Evolutionary conservation across 2,329 filamentous ascomycete genomes (phyloP).

Genomic region (Diplocarpon mali): DNA sequence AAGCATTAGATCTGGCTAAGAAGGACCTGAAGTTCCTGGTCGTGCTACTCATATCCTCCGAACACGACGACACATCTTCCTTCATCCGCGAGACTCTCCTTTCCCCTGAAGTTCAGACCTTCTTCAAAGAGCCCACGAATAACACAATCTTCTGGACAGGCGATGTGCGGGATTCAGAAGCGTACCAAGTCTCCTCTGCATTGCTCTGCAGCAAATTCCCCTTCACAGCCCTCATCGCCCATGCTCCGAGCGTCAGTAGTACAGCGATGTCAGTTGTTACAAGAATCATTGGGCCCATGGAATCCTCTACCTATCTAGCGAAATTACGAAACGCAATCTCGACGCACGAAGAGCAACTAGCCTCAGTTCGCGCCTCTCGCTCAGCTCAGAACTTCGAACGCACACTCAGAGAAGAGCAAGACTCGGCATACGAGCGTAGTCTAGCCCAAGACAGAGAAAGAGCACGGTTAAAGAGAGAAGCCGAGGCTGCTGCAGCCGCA

Average conservation of each 20-base stretch:
- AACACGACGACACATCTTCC: conserved; percentile 80
- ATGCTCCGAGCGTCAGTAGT: conserved; percentile 73
- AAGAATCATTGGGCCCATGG: conserved; percentile 61
- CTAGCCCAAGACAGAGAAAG: conserved; percentile 81
- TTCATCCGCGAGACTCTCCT: conserved; percentile 80
- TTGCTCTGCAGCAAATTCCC: conserved; percentile 88
- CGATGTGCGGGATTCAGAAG: conserved; percentile 84
- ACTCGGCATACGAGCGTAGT: conserved; percentile 86
- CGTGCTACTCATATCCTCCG: conserved; percentile 79
- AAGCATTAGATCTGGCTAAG: conserved; percentile 83
- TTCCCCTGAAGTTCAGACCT: conserved; percentile 59
- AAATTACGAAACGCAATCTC: conserved; percentile 65
- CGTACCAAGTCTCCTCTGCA: conserved; percentile 83
- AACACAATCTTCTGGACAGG: conserved; percentile 87
- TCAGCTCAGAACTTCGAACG: conserved; percentile 73
- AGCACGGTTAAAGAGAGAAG: conserved; percentile 64
- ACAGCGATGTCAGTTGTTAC: conserved; percentile 87
- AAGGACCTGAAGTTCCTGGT: conserved; percentile 83
- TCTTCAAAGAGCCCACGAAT: conserved; percentile 63
- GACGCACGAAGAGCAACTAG: conserved; percentile 66
- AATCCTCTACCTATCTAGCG: conserved; percentile 58
- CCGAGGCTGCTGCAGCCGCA: conserved; percentile 58
- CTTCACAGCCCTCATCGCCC: conserved; percentile 74
- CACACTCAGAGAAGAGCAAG: conserved; percentile 74
- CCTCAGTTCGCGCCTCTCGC: conserved; percentile 62